Conservation (phyloP, 2,329 filamentous ascomycete species). For the Fusarium floridanum region DNA sequence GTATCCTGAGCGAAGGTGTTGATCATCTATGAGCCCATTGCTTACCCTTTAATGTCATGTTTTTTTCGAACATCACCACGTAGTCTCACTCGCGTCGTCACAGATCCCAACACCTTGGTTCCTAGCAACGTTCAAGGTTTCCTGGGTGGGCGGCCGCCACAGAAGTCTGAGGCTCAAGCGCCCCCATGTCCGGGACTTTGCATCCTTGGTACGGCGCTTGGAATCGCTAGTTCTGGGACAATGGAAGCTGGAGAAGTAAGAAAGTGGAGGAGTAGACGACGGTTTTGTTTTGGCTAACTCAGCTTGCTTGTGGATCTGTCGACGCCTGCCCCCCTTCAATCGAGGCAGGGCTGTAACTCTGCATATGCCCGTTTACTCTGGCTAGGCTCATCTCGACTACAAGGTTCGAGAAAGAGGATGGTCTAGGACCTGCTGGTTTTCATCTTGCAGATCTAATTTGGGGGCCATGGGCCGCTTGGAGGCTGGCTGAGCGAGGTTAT, state of each 20-base stretch:
- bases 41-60: background rate
- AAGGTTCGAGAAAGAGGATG: background rate
- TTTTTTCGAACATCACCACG: background rate
- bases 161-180: slow-evolving; percentile 6
- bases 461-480: background rate
- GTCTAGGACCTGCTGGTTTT: background rate
- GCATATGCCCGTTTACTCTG: background rate
- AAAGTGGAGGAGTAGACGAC: background rate
- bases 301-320: background rate
- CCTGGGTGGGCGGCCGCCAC: background rate
- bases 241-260: slow-evolving; percentile 11
- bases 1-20: background rate
- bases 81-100: background rate
- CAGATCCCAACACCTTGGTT: background rate
- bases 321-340: background rate
- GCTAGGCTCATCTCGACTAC: background rate
- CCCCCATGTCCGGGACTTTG: background rate
- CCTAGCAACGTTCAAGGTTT: background rate
- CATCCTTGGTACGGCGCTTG: background rate
- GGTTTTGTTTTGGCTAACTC: background rate
- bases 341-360: background rate
- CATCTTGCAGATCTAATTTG: slow-evolving; percentile 11
- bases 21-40: background rate
- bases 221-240: background rate
- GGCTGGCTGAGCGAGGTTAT: slow-evolving; percentile 1